Evolutionary conservation across 2,329 filamentous ascomycete species (phyloP), one percentile per base, ranked within the genome.

Genomic region (Paraconiothyrium sp.): DNA sequence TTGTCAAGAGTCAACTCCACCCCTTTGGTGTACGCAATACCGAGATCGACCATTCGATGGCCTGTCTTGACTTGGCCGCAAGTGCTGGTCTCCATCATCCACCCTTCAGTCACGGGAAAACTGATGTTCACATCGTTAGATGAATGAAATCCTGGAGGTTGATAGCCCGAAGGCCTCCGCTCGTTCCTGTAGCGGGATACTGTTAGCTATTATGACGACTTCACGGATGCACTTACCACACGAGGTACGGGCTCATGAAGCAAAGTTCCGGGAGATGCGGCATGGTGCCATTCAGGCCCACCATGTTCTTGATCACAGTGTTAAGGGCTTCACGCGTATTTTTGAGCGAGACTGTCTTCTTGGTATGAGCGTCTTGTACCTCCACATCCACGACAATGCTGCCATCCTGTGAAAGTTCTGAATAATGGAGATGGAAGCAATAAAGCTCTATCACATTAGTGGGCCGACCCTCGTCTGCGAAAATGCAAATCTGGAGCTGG

Each of bases 31-130:
- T 49, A 76, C 72, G 65, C 66, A 13, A 80, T 73, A 46, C 52
- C 46, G 13, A 65, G 54, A 8, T 39, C 27, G 16, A 62, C 59
- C 79, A 69, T 72, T 69, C 83, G 81, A 61, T 72, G 79, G 43
- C 75, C 75, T 22, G 78, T 76, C 30, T 77, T 67, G 62, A 82
- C 76, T 34, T 62, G 49, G 51, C 77, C 72, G 69, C 74, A 74
- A 9, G 69, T 67, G 59, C 75, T 72, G 2, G 70, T 76, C 61
- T 76, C 69, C 59, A 69, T 79, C 30, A 68, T 70, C 10, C 76
- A 75, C 5, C 79, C 70, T 22, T 72, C 54, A 22, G 43, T 72
- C 27, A 66, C 61, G 1, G 80, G 78, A 62, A 81, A 83, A 22
- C 66, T 67, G 8, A 83, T 66, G 1, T 59, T 48, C 9, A 63